These are phyloP conservation scores for Tetrahymena borealis DNA, from an alignment of 73 alveolate species.

Conservation along the genomic window DNA sequence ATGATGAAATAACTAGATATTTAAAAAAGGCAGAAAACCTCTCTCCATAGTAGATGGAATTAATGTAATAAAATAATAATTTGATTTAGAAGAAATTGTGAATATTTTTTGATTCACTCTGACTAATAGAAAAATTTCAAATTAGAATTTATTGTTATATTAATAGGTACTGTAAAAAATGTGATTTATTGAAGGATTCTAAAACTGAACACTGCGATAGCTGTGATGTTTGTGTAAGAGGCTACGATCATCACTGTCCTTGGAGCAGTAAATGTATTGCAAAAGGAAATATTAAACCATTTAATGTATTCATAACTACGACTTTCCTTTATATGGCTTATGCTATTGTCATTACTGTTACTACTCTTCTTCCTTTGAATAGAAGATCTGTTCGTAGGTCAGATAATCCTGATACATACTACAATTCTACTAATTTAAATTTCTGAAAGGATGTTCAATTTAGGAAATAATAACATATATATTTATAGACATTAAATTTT, in stretches of 20 bases:
- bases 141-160: not conserved
- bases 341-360: not conserved
- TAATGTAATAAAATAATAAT: conserved; percentile 1
- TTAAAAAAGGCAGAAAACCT: not conserved
- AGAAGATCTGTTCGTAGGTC: not conserved
- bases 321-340: conserved; percentile 8
- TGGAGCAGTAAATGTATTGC: conserved; percentile 93
- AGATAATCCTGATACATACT: not conserved
- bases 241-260: conserved; percentile 94
- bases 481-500: too few relatives aligned
- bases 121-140: not conserved
- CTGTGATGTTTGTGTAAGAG: conserved; percentile 85
- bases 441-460: not conserved
- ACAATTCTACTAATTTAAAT: not conserved
- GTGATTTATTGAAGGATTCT: conserved; percentile 32
- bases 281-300: conserved; percentile 54
- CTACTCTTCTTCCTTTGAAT: not conserved
- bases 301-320: conserved; percentile 55
- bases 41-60: not conserved
- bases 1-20: not conserved
- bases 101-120: too few relatives aligned
- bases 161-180: not conserved
- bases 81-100: too few relatives aligned
- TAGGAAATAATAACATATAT: too few relatives aligned
- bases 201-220: conserved; percentile 77